Conservation (phyloP, 164 flowering plant species). For the Malania oleifera region DNA sequence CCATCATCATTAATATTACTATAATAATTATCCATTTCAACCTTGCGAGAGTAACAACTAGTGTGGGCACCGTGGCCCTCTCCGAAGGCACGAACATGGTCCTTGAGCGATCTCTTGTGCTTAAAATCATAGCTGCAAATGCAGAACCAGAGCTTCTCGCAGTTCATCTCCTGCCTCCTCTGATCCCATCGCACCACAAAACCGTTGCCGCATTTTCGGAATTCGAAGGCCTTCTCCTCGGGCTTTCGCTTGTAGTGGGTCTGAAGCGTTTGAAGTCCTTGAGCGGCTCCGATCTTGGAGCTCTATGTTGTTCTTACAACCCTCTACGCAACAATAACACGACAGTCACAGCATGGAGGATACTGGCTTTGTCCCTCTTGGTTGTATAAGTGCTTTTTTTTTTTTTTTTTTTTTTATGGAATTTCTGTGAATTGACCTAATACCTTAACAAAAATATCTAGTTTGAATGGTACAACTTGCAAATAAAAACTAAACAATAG, state of each 20-base stretch:
- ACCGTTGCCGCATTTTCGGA: conserved; percentile 58
- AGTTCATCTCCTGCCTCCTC: conserved; percentile 78
- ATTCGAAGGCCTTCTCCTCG: conserved; percentile 49
- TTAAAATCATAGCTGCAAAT: conserved; percentile 72
- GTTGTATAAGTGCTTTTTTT: no score
- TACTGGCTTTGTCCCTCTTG: conserved; percentile 45
- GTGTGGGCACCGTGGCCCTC: conserved; percentile 55
- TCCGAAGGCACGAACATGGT: conserved; percentile 64
- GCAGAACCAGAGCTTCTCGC: conserved; percentile 73
- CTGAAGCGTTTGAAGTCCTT: conserved; percentile 75
- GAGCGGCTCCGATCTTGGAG: conserved; percentile 62
- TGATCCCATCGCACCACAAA: conserved; percentile 76
- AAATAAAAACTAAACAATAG: no score
- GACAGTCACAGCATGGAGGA: conserved; percentile 52
- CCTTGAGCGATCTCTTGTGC: conserved; percentile 75
- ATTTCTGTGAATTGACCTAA: no score
- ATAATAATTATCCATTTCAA: no score
- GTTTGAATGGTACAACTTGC: no score
- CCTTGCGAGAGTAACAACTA: no score
- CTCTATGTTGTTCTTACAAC: conserved; percentile 67
- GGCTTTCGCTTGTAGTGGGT: conserved; percentile 80
- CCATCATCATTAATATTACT: no score
- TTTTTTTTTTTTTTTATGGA: no score
- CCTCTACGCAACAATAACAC: conserved; percentile 65
- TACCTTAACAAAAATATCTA: no score